These are phyloP conservation scores for Colletotrichum coccodes DNA, from an alignment of 2,329 filamentous ascomycete genomes.

Conservation along the genomic window DNA sequence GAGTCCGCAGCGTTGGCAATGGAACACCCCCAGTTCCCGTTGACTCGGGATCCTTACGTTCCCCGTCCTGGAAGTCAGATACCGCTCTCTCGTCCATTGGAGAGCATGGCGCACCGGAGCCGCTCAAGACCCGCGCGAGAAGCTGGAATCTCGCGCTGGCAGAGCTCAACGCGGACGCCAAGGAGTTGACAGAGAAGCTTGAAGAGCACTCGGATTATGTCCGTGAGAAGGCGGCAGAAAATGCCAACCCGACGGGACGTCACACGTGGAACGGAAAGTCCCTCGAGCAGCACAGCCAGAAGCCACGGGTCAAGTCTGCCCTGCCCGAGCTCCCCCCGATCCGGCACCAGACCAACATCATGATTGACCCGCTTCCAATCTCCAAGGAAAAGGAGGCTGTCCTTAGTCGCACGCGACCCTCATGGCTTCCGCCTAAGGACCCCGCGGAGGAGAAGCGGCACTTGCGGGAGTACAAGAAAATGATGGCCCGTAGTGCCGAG, in stretches of 20 bases:
- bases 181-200: conserved; percentile 80
- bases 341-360: conserved; percentile 75
- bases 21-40: conserved; percentile 69
- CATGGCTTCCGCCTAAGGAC: conserved; percentile 87
- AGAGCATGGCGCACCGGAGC: conserved; percentile 46
- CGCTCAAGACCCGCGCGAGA: conserved; percentile 67
- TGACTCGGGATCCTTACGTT: conserved; percentile 69
- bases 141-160: conserved; percentile 80
- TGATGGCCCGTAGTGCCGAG: conserved; percentile 75
- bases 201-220: conserved; percentile 75
- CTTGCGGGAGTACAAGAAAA: conserved; percentile 84
- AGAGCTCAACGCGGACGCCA: conserved; percentile 77
- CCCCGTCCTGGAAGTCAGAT: conserved; percentile 64
- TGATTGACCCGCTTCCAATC: conserved; percentile 85
- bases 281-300: conserved; percentile 43
- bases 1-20: conserved; percentile 68
- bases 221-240: conserved; percentile 36
- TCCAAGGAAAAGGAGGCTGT: conserved; percentile 90
- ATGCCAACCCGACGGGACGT: conserved; percentile 40
- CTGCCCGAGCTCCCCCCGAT: conserved; percentile 76
- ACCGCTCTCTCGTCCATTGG: conserved; percentile 43
- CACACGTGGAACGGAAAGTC: conserved; percentile 49
- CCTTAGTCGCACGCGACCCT: conserved; percentile 81
- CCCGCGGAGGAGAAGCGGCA: conserved; percentile 92
- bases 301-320: conserved; percentile 71